A percentile compares a stretch with the other conserved stretches of the same genome.
These are phyloP conservation scores for Pisolithus marmoratus DNA, from an alignment of 768 basidiomycete genomes.

Conservation along the genomic window DNA sequence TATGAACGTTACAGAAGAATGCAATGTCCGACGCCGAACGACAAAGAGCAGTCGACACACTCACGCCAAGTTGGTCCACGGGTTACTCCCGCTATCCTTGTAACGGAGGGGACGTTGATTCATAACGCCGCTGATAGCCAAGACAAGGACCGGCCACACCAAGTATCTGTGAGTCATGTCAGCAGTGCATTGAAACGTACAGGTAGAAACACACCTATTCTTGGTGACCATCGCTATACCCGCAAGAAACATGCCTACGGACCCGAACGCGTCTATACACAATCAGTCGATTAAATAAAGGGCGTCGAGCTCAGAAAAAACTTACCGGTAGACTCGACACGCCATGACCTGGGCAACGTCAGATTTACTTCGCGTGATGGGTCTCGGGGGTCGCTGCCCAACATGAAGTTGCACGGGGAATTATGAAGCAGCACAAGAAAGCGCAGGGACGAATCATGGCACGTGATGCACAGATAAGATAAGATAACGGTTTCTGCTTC, in stretches of 20 bases:
- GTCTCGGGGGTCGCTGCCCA: constrained; percentile 55
- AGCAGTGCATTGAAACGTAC: no score
- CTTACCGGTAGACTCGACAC: constrained; percentile 45
- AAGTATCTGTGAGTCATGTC: constrained; percentile 40
- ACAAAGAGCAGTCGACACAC: constrained; percentile 18
- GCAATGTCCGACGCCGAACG: constrained; percentile 9
- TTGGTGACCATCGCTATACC: constrained; percentile 54
- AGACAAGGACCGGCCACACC: constrained; percentile 65
- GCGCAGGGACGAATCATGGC: neutral
- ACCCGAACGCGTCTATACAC: constrained; percentile 41
- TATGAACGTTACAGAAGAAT: constrained; percentile 6
- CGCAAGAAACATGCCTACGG: constrained; percentile 64
- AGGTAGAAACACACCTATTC: constrained; percentile 36
- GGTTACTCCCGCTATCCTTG: constrained; percentile 53
- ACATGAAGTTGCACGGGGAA: constrained; percentile 22
- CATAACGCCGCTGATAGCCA: constrained; percentile 53
- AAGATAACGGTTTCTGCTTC: no score
- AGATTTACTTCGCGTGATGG: constrained; percentile 52
- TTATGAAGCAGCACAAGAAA: neutral
- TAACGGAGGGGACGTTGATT: constrained; percentile 68
- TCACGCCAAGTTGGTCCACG: constrained; percentile 56
- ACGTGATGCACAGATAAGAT: neutral
- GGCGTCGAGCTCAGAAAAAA: neutral
- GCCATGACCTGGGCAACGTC: constrained; percentile 63
- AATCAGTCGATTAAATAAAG: neutral